Percentiles rank a stretch among this genome's conserved stretches.
These are phyloP conservation scores for Monascus ruber DNA, from an alignment of 2,329 filamentous ascomycete genomes.

Conservation along the genomic window DNA sequence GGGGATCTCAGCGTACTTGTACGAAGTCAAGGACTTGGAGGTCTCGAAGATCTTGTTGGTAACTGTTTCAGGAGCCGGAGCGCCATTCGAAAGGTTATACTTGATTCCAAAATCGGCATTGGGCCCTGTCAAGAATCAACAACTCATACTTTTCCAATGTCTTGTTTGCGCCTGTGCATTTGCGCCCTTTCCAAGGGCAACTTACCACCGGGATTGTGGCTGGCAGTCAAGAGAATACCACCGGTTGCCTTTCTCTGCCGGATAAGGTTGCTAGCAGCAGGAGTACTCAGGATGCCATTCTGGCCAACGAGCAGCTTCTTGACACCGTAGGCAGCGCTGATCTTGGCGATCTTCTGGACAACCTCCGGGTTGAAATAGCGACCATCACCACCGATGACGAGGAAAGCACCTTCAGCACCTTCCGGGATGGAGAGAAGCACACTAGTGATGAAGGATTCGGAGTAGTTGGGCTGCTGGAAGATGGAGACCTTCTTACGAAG, in stretches of 20 bases:
- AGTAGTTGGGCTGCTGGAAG: slow-evolving; percentile 92
- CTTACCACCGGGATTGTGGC: slow-evolving; percentile 94
- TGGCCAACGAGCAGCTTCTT: slow-evolving; percentile 98
- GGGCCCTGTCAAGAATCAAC: slow-evolving; percentile 50
- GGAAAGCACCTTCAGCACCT: slow-evolving; percentile 72
- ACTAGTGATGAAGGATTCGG: slow-evolving; percentile 86
- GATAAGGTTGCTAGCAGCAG: slow-evolving; percentile 91
- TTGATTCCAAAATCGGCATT: slow-evolving; percentile 98
- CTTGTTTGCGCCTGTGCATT: background rate
- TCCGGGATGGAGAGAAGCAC: slow-evolving; percentile 95
- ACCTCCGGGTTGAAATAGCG: slow-evolving; percentile 96
- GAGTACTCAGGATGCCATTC: slow-evolving; percentile 91
- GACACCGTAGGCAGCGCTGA: slow-evolving; percentile 90
- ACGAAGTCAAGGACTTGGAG: slow-evolving; percentile 79
- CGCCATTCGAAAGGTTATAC: slow-evolving; percentile 96
- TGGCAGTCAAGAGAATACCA: slow-evolving; percentile 91
- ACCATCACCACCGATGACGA: slow-evolving; percentile 95
- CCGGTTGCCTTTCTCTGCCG: slow-evolving; percentile 89
- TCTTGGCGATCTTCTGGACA: slow-evolving; percentile 93
- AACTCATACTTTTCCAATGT: background rate
- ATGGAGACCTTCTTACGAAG: slow-evolving; percentile 98
- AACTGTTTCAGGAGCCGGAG: slow-evolving; percentile 86
- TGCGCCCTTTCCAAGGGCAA: slow-evolving; percentile 4
- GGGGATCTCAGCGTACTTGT: slow-evolving; percentile 82
- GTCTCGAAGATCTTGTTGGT: slow-evolving; percentile 96